Percentiles rank a stretch among this genome's conserved stretches.
These are phyloP conservation scores for Solanum ossicruentum DNA, from an alignment of 257 asterid genomes.

Conservation along the genomic window DNA sequence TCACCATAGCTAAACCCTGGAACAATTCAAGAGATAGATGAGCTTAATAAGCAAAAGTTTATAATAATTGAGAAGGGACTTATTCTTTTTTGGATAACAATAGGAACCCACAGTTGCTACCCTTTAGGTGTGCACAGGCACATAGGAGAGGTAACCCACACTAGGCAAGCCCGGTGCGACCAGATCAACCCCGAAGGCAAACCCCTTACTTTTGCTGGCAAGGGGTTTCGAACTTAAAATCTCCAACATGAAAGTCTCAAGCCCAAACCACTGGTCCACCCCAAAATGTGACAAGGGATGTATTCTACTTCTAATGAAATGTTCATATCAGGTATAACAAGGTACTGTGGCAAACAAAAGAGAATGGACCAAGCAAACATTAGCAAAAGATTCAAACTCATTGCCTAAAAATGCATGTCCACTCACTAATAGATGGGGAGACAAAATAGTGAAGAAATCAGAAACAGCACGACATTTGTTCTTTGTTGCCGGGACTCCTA, in stretches of 20 bases:
- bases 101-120: no score
- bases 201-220: no score
- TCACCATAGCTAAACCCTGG: slow-evolving; percentile 88
- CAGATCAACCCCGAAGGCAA: no score
- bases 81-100: background rate
- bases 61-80: background rate
- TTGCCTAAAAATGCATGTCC: background rate
- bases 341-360: background rate
- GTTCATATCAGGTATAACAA: background rate
- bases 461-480: background rate
- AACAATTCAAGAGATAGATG: background rate
- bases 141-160: no score
- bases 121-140: no score
- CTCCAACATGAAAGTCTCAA: no score
- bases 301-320: background rate
- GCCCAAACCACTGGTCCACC: no score
- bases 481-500: background rate
- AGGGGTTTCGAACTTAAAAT: no score
- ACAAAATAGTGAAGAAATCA: background rate
- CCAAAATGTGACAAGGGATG: background rate
- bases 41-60: background rate
- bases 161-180: no score
- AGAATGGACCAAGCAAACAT: background rate
- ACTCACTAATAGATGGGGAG: background rate
- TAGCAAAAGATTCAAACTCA: background rate